These are phyloP conservation scores for Artemisia tridentata DNA, from an alignment of 129 eudicot genomes.

Conservation along the genomic window DNA sequence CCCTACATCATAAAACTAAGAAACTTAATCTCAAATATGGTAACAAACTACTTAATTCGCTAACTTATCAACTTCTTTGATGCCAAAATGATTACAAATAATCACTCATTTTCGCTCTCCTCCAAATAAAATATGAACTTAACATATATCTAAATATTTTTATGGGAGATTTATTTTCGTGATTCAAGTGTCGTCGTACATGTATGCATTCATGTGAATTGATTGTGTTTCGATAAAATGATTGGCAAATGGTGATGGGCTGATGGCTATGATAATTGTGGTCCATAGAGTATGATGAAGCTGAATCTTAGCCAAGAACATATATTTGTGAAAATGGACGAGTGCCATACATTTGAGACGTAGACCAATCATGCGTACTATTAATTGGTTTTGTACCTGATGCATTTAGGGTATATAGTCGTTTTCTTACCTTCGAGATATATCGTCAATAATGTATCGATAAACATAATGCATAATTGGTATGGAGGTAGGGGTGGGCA, in stretches of 20 bases:
- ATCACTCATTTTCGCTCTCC: too few relatives aligned
- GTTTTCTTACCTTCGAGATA: not conserved
- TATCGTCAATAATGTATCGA: not conserved
- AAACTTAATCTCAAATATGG: too few relatives aligned
- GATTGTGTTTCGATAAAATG: conserved; percentile 25
- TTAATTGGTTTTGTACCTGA: conserved; percentile 2
- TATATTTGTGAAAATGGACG: conserved; percentile 15
- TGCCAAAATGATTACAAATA: too few relatives aligned
- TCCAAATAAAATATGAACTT: too few relatives aligned
- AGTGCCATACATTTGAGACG: conserved; percentile 28
- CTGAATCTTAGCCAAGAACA: conserved; percentile 33
- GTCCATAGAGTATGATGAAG: conserved; percentile 23
- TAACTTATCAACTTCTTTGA: too few relatives aligned
- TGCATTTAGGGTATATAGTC: not conserved
- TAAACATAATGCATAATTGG: too few relatives aligned
- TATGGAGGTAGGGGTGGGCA: too few relatives aligned
- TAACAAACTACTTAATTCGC: too few relatives aligned
- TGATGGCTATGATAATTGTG: conserved; percentile 17
- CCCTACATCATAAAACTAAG: too few relatives aligned
- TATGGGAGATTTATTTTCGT: not conserved
- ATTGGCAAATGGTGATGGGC: conserved; percentile 20
- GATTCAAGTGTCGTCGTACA: not conserved
- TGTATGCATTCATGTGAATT: conserved; percentile 4
- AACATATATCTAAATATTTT: not conserved
- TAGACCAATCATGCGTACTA: conserved; percentile 21